phyloP scores from a whole-genome alignment of 345 rosid genomes.

The Rubroshorea leprosula region DNA sequence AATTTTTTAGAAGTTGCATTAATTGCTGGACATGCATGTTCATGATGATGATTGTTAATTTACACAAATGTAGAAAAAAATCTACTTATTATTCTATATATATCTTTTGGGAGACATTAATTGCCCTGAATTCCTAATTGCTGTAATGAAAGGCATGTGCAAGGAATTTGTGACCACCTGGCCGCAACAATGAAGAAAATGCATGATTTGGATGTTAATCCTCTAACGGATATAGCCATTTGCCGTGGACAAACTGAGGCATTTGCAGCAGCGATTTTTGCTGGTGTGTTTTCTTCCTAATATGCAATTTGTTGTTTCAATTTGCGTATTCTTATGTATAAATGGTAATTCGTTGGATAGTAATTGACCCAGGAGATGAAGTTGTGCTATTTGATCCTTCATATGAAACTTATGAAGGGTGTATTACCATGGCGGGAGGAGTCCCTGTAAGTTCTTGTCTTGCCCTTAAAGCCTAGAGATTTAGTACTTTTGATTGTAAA shows the following conservation, averaged over 20 bases:
- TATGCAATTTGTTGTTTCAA: background rate
- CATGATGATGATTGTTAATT: no score
- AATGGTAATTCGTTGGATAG: conserved; percentile 16
- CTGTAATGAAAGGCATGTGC: conserved; percentile 42
- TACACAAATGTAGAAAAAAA: no score
- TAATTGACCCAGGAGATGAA: conserved; percentile 52
- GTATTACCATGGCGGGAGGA: conserved; percentile 52
- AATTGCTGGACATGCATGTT: background rate
- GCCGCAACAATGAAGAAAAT: conserved; percentile 28
- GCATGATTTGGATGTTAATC: conserved; percentile 42
- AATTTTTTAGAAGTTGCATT: background rate
- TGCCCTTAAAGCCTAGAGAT: background rate
- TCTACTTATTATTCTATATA: background rate
- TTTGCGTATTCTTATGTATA: no score
- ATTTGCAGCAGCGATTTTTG: conserved; percentile 49
- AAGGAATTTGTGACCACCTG: conserved; percentile 51
- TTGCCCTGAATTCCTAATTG: background rate
- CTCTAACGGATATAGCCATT: conserved; percentile 46
- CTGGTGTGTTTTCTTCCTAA: conserved; percentile 26
- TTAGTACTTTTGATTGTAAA: background rate
- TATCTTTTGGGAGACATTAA: background rate
- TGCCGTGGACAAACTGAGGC: conserved; percentile 72
- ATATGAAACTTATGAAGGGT: conserved; percentile 46
- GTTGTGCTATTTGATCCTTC: conserved; percentile 56
- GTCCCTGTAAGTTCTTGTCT: conserved; percentile 35